phyloP scores from a whole-genome alignment of 1,284 basidiomycete species.

The Farysia itapuensis region DNA sequence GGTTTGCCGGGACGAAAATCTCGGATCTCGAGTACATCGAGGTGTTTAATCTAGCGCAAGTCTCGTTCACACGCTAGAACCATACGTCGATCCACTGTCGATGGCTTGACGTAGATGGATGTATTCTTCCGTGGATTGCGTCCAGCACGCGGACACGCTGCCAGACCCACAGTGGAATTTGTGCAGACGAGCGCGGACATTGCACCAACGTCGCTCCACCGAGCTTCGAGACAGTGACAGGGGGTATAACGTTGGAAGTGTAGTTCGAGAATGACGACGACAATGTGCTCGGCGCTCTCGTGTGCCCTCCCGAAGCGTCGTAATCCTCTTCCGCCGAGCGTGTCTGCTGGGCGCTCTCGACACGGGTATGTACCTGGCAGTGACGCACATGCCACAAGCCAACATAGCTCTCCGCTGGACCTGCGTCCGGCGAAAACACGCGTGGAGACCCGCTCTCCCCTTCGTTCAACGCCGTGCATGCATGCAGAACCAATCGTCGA shows the following conservation, averaged over 20 bases:
- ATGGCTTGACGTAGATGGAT: background rate
- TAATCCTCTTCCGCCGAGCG: too few species aligned
- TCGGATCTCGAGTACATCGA: slow-evolving; percentile 56
- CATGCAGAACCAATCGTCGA: background rate
- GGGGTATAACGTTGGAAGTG: slow-evolving; percentile 3
- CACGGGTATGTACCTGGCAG: background rate
- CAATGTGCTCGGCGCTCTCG: too few species aligned
- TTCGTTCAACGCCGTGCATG: too few species aligned
- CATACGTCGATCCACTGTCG: slow-evolving; percentile 24
- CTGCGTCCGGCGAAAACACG: too few species aligned
- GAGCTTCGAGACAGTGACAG: slow-evolving; percentile 11
- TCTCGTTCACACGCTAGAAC: slow-evolving; percentile 16
- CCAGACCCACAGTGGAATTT: slow-evolving; percentile 24
- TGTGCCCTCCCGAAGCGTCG: too few species aligned
- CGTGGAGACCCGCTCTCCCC: too few species aligned
- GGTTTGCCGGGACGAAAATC: slow-evolving; percentile 53
- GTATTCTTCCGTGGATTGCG: slow-evolving; percentile 11
- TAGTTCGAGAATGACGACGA: slow-evolving; percentile 8
- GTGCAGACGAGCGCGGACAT: slow-evolving; percentile 10
- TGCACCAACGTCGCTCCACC: slow-evolving; percentile 3
- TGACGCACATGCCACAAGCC: slow-evolving; percentile 12
- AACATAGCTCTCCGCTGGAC: slow-evolving; percentile 1
- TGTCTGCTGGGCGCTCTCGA: background rate
- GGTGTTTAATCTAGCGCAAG: slow-evolving; percentile 40
- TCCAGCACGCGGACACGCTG: slow-evolving; percentile 21